Conservation (phyloP, 495 filamentous ascomycete species). For the Aspergillus hancockii region DNA sequence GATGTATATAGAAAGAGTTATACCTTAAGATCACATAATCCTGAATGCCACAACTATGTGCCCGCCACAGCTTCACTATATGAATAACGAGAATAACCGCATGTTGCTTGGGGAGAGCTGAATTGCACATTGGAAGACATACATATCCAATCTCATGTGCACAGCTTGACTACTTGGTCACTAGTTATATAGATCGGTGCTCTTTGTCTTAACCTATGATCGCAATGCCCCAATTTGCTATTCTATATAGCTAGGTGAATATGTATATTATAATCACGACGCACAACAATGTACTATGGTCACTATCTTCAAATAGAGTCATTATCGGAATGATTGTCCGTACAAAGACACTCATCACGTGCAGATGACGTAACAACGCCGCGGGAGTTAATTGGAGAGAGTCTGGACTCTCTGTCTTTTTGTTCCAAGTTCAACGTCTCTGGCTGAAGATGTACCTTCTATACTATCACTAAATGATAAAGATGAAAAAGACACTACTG, state of each 20-base stretch:
- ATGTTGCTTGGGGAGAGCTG: no score
- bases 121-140: no score
- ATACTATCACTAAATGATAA: background rate
- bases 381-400: background rate
- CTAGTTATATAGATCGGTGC: no score
- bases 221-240: no score
- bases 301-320: no score
- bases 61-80: no score
- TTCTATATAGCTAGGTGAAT: background rate
- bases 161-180: no score
- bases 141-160: no score
- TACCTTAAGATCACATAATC: background rate
- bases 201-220: no score
- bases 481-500: conserved; percentile 85
- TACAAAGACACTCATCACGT: conserved; percentile 1
- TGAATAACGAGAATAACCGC: no score
- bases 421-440: background rate
- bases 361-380: conserved; percentile 6
- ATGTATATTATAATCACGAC: background rate
- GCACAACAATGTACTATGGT: no score
- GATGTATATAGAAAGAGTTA: background rate
- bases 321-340: no score
- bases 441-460: conserved; percentile 2
- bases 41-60: background rate
- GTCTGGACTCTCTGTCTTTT: background rate